These are phyloP conservation scores for Tetragonia tetragonoides DNA, from an alignment of 148 eudicot genomes.

Conservation along the genomic window DNA sequence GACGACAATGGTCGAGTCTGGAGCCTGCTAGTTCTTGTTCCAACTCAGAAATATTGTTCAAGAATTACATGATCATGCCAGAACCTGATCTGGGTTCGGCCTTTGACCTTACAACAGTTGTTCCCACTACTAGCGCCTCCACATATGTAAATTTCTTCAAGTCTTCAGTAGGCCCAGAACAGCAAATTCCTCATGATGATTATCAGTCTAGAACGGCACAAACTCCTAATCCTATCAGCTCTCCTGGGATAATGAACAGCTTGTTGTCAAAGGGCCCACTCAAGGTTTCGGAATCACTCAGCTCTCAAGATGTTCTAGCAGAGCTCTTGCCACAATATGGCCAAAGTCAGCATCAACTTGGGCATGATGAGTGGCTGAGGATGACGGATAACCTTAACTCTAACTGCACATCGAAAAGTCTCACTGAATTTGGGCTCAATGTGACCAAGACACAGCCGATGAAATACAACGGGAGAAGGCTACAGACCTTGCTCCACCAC, in stretches of 20 bases:
- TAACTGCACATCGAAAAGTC: slow-evolving; percentile 30
- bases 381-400: slow-evolving; percentile 28
- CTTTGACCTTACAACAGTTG: slow-evolving; percentile 20
- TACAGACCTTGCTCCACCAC: slow-evolving; percentile 9
- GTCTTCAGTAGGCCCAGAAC: slow-evolving; percentile 30
- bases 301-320: slow-evolving; percentile 4
- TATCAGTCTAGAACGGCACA: slow-evolving; percentile 14
- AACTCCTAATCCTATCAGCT: background rate
- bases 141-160: slow-evolving; percentile 45
- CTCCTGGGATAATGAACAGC: too few species aligned
- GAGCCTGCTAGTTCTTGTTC: slow-evolving; percentile 17
- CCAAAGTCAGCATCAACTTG: slow-evolving; percentile 24
- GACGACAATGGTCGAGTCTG: background rate
- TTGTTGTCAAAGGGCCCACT: too few species aligned
- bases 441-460: slow-evolving; percentile 51
- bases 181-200: slow-evolving; percentile 11
- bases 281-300: too few species aligned
- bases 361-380: slow-evolving; percentile 37
- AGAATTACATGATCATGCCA: background rate
- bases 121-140: slow-evolving; percentile 15
- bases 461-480: slow-evolving; percentile 41
- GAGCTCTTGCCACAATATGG: slow-evolving; percentile 20
- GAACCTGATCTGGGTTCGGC: slow-evolving; percentile 6
- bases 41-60: background rate
- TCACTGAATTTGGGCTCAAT: slow-evolving; percentile 40